These are phyloP conservation scores for Rhodotorula kratochvilovae DNA, from an alignment of 768 basidiomycete species.

Conservation along the genomic window DNA sequence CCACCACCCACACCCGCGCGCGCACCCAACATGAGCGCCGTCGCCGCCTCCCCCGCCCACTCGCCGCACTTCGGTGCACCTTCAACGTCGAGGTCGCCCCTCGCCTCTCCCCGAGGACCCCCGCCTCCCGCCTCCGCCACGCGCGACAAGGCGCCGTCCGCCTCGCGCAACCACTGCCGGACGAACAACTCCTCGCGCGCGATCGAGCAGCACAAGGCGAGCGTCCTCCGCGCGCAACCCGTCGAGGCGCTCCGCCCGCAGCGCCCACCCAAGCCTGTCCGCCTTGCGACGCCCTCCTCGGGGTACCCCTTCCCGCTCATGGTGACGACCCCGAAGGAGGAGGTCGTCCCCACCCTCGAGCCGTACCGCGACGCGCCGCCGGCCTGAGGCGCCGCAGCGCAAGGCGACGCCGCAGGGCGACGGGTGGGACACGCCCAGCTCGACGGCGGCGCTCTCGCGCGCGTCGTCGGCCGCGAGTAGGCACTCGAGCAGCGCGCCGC, in stretches of 20 bases:
- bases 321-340: not conserved
- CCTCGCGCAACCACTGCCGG: constrained; percentile 16
- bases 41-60: too few relatives aligned
- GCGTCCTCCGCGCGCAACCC: not conserved
- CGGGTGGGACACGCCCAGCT: constrained; percentile 8
- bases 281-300: constrained; percentile 9
- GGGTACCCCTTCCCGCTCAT: constrained; percentile 33
- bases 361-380: not conserved
- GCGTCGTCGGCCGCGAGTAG: not conserved
- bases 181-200: not conserved
- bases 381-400: not conserved
- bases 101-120: not conserved
- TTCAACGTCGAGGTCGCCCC: not conserved
- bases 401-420: not conserved
- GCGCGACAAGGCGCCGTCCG: not conserved
- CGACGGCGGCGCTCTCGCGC: not conserved
- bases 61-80: too few relatives aligned
- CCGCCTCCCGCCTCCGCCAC: not conserved
- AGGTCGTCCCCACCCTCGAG: not conserved
- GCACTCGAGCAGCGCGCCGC: not conserved
- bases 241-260: not conserved
- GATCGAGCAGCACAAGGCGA: not conserved
- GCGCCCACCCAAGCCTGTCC: constrained; percentile 2
- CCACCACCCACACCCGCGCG: too few relatives aligned
- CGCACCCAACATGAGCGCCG: too few relatives aligned